phyloP scores from a whole-genome alignment of 2,329 filamentous ascomycete species.

The Pezicula radicicola region DNA sequence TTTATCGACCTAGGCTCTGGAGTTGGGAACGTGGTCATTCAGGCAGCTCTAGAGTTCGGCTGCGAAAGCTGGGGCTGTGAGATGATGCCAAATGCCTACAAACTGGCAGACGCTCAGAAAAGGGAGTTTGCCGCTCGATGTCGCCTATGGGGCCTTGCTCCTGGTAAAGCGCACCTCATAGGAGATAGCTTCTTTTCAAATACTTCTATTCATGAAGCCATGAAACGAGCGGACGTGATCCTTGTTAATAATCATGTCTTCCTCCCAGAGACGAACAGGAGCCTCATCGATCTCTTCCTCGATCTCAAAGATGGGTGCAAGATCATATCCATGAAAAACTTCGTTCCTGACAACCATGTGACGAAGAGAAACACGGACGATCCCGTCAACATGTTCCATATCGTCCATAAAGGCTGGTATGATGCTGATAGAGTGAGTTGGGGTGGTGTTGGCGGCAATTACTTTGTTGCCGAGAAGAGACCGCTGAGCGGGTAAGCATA shows the following conservation, averaged over 20 bases:
- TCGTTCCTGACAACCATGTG: constrained; percentile 78
- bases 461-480: constrained; percentile 78
- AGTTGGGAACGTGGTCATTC: constrained; percentile 92
- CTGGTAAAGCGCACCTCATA: constrained; percentile 77
- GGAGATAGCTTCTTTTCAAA: constrained; percentile 82
- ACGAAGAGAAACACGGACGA: constrained; percentile 71
- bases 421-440: constrained; percentile 77
- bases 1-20: constrained; percentile 96
- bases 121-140: constrained; percentile 83
- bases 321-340: constrained; percentile 89
- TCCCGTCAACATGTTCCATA: constrained; percentile 77
- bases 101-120: constrained; percentile 75
- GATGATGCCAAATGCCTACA: constrained; percentile 88
- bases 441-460: constrained; percentile 80
- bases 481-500: neutral
- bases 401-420: constrained; percentile 67
- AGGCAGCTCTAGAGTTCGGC: constrained; percentile 88
- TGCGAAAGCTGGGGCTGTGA: constrained; percentile 97
- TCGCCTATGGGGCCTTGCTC: constrained; percentile 80
- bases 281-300: constrained; percentile 83
- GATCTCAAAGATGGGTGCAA: constrained; percentile 89
- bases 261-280: constrained; percentile 80
- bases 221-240: constrained; percentile 89
- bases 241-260: constrained; percentile 99
- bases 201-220: constrained; percentile 63